phyloP scores from a whole-genome alignment of 345 rosid species.

The Anastatica hierochuntica region DNA sequence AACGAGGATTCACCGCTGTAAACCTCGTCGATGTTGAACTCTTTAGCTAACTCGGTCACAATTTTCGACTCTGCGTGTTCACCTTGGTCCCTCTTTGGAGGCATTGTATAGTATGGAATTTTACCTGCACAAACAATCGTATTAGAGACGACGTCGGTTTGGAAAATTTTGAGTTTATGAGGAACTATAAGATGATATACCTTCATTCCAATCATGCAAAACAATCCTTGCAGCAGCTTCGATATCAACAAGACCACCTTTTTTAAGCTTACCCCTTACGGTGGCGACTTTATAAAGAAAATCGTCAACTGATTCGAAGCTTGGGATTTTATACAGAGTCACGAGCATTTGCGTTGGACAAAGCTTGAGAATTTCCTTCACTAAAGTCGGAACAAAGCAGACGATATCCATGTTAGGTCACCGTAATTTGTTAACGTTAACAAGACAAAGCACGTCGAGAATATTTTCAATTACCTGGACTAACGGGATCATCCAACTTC shows the following conservation, averaged over 20 bases:
- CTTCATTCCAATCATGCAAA: slow-evolving; percentile 90
- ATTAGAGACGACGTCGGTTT: neutral
- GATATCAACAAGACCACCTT: slow-evolving; percentile 86
- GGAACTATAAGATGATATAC: slow-evolving; percentile 20
- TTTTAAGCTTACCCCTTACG: slow-evolving; percentile 86
- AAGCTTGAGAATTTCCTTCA: slow-evolving; percentile 80
- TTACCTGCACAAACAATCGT: slow-evolving; percentile 49
- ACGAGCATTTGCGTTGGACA: slow-evolving; percentile 62
- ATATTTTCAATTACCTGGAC: slow-evolving; percentile 46
- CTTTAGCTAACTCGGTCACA: slow-evolving; percentile 65
- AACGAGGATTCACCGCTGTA: slow-evolving; percentile 72
- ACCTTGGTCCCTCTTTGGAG: slow-evolving; percentile 58
- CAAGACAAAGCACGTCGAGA: neutral
- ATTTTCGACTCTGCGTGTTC: slow-evolving; percentile 63
- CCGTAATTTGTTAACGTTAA: neutral
- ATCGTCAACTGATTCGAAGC: slow-evolving; percentile 71
- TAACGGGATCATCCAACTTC: slow-evolving; percentile 86
- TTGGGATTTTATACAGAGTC: slow-evolving; percentile 62
- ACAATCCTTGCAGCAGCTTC: slow-evolving; percentile 84
- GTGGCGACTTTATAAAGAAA: slow-evolving; percentile 82
- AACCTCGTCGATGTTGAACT: slow-evolving; percentile 74
- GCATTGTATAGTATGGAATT: slow-evolving; percentile 84
- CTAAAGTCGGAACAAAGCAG: slow-evolving; percentile 31
- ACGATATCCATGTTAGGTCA: slow-evolving; percentile 9
- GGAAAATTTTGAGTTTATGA: neutral